These are phyloP conservation scores for Stromatinia cepivora DNA, from an alignment of 2,329 filamentous ascomycete genomes.

Conservation along the genomic window DNA sequence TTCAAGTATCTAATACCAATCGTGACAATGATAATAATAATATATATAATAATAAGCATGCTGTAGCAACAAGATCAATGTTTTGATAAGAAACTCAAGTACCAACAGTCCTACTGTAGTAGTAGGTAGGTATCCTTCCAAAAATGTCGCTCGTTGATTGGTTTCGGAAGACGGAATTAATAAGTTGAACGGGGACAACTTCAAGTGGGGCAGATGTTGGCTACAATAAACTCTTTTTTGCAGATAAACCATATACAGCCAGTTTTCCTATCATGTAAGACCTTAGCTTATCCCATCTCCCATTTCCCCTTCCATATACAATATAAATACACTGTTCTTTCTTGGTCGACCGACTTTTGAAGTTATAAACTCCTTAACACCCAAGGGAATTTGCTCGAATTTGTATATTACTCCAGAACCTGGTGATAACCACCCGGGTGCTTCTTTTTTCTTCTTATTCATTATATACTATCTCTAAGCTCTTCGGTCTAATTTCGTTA, in stretches of 20 bases:
- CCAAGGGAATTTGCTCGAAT: not conserved
- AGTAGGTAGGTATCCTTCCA: no score
- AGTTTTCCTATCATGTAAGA: not conserved
- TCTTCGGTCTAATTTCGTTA: not conserved
- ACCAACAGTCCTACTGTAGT: no score
- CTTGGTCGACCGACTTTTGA: not conserved
- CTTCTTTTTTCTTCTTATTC: not conserved
- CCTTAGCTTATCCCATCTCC: not conserved
- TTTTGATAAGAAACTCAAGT: not conserved
- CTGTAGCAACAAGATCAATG: not conserved
- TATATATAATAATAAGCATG: not conserved
- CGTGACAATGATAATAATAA: not conserved
- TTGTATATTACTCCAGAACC: not conserved
- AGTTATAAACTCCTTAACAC: not conserved
- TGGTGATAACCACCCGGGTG: not conserved
- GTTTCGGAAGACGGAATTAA: not conserved
- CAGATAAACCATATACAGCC: not conserved
- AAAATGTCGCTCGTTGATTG: not conserved
- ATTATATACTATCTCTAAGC: not conserved
- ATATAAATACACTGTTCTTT: no score
- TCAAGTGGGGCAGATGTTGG: not conserved
- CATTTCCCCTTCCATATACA: not conserved
- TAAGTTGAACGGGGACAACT: not conserved
- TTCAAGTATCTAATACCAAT: not conserved
- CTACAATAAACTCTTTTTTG: not conserved